Conservation (phyloP, 1,139 yeast species). For the Yamadazyma kanchanaburiensis region DNA sequence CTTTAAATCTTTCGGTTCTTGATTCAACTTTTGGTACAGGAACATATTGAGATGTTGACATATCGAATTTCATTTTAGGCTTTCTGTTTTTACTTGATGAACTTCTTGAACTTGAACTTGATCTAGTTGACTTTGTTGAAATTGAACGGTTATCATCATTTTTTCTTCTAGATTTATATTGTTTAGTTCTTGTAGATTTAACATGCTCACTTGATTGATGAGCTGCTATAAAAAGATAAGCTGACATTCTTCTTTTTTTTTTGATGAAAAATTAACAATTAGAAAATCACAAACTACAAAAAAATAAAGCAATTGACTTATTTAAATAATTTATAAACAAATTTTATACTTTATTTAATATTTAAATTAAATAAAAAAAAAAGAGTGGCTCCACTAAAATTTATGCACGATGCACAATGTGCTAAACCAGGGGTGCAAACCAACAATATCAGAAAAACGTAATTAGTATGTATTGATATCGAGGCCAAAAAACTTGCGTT, state of each 20-base stretch:
- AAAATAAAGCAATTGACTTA: neutral
- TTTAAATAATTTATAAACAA: neutral
- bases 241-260: conserved; percentile 8
- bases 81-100: conserved; percentile 2
- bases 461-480: no score
- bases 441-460: no score
- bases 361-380: neutral
- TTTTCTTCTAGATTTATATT: conserved; percentile 2
- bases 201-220: conserved; percentile 8
- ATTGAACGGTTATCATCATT: conserved; percentile 9
- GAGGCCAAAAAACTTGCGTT: no score
- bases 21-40: conserved; percentile 13
- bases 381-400: neutral
- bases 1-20: conserved; percentile 16
- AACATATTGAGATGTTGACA: conserved; percentile 9
- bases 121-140: neutral
- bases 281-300: neutral
- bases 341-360: neutral
- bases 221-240: conserved; percentile 13
- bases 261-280: neutral
- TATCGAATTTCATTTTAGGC: conserved; percentile 10
- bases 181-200: conserved; percentile 3
- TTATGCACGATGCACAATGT: neutral
- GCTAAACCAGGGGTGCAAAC: no score
- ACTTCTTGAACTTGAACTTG: conserved; percentile 1